Conservation (phyloP, 2,329 filamentous ascomycete genomes). For the Neocatenulostroma microsporum region DNA sequence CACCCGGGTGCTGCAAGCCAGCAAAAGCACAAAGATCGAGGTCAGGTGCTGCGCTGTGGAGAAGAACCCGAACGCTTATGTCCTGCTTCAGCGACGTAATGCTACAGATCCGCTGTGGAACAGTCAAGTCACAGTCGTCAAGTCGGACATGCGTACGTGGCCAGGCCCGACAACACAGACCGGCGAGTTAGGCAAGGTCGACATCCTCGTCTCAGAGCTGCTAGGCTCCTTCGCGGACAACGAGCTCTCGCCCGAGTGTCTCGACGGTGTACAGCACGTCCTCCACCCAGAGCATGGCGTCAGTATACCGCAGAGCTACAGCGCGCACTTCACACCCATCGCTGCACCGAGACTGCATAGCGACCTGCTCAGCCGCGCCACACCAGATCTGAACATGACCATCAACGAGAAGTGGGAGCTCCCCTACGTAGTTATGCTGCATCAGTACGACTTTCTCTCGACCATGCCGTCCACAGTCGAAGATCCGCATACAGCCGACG, state of each 20-base stretch:
- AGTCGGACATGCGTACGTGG: constrained; percentile 97
- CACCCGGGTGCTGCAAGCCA: constrained; percentile 75
- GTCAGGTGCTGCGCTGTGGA: constrained; percentile 89
- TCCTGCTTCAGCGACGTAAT: constrained; percentile 83
- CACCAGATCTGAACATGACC: constrained; percentile 26
- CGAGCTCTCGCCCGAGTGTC: constrained; percentile 89
- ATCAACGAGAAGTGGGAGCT: constrained; percentile 75
- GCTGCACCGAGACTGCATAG: constrained; percentile 76
- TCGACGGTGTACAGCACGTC: constrained; percentile 91
- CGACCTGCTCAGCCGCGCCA: constrained; percentile 61
- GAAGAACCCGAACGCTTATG: constrained; percentile 97
- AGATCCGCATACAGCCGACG: constrained; percentile 31
- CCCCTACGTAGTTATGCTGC: constrained; percentile 90
- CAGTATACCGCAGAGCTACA: constrained; percentile 89
- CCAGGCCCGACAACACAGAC: constrained; percentile 59
- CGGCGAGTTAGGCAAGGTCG: constrained; percentile 59
- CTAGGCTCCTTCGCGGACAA: constrained; percentile 96
- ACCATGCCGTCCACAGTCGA: constrained; percentile 40
- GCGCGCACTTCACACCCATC: constrained; percentile 87
- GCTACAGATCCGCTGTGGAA: constrained; percentile 61
- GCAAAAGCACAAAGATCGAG: constrained; percentile 63
- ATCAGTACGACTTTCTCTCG: constrained; percentile 79
- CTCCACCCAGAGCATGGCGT: constrained; percentile 74
- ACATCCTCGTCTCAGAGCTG: constrained; percentile 90
- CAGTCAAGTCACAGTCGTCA: constrained; percentile 73